Base-by-base conservation (phyloP, 1,284 basidiomycete species). In the Salmacisia buchloeana region DNA sequence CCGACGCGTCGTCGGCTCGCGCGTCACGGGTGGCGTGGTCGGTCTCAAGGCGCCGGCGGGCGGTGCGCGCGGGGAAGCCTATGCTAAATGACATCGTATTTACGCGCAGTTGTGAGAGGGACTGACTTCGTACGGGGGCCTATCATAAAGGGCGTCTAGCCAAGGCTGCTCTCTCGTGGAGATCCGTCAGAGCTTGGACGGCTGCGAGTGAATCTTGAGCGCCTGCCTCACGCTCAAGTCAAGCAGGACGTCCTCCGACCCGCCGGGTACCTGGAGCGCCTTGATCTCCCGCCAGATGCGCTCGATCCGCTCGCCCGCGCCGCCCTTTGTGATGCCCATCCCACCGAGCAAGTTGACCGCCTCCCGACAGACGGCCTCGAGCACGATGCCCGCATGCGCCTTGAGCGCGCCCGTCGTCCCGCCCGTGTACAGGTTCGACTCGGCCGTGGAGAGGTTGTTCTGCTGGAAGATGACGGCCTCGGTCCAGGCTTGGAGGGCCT, bases 351-450 rank as follows among this genome's bases (percentile, higher is more conserved):
- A 34, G 36, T 73, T 68, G 25, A 71, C 64, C 10, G 71, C 61
- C 57, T 74, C 72, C 6, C 71, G 35, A 34, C 63, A 66, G 6
- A 73, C 68, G 23, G 74, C 61, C 31, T 74, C 70, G 34, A 74
- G 45, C 49, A 72, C 71, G 45, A 74, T 72, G 7, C 69, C 71
- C n/a, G 74, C 69, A 46, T 76, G 74, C 10, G 74, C 72, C 64
- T 76, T 76, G 46, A 76, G 61, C 49, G 73, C 61, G 2, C 69
- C 74, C 35, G 69, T 69, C 27, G 65, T 66, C 15, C 74, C 74
- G 5, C 74, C 74, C 21, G 69, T 72, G 43, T 70, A 34, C 38
- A 70, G 18, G 52, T 73, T 76, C 2, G 65, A 63, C 58, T 76
- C 57, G 2, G 59, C 36, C 15, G 67, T 71, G 21, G 63, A 62